Conservation (phyloP, 306 rosid genomes). For the Senna tora region DNA sequence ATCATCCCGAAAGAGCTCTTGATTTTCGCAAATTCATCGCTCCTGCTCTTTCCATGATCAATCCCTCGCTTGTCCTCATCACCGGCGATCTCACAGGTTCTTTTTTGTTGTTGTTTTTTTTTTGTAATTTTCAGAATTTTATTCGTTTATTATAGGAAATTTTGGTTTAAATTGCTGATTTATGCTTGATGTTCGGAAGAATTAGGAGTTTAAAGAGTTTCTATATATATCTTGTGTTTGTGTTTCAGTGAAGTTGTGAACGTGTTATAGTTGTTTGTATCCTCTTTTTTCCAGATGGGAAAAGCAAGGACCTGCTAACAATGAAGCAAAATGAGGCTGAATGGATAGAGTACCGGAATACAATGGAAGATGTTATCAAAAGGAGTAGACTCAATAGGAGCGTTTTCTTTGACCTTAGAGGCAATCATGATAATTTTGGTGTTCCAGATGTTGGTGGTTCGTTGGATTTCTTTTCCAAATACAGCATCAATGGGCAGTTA, state of each 20-base stretch:
- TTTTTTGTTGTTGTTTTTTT: no score
- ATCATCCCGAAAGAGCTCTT: slow-evolving; percentile 80
- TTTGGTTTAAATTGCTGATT: neutral
- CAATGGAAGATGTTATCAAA: slow-evolving; percentile 65
- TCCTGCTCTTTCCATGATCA: slow-evolving; percentile 78
- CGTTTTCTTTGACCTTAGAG: slow-evolving; percentile 80
- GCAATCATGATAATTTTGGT: slow-evolving; percentile 91
- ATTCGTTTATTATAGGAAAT: neutral
- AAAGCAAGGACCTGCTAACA: slow-evolving; percentile 85
- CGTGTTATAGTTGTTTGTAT: slow-evolving; percentile 2
- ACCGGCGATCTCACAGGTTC: slow-evolving; percentile 96
- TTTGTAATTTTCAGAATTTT: neutral
- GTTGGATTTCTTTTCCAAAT: slow-evolving; percentile 79
- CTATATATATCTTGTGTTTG: neutral
- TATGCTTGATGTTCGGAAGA: neutral
- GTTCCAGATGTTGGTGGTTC: slow-evolving; percentile 74
- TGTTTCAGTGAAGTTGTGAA: slow-evolving; percentile 1
- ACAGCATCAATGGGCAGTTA: slow-evolving; percentile 80
- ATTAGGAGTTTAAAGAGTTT: neutral
- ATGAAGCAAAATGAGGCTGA: slow-evolving; percentile 90
- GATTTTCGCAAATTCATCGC: slow-evolving; percentile 60
- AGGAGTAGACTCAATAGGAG: slow-evolving; percentile 69
- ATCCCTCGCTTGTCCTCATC: slow-evolving; percentile 93
- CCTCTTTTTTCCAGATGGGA: slow-evolving; percentile 62
- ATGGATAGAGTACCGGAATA: slow-evolving; percentile 76